phyloP scores from a whole-genome alignment of 805 yeast species.

The Pichia thaimueangensis region DNA sequence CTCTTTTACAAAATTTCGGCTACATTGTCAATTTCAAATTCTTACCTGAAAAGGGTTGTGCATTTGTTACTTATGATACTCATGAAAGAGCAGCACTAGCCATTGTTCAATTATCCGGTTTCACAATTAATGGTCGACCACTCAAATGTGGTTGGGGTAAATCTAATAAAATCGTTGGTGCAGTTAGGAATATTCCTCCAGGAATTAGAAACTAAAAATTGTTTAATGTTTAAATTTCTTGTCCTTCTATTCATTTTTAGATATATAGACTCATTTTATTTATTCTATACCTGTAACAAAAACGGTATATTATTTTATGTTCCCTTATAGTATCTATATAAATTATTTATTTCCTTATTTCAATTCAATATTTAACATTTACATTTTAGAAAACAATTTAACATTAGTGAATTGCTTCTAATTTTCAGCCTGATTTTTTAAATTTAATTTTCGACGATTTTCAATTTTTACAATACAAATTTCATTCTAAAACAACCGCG shows the following conservation, averaged over 20 bases:
- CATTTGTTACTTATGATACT: conserved; percentile 79
- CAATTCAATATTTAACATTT: no score
- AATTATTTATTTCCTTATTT: no score
- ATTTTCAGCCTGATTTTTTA: no score
- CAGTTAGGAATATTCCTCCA: conserved; percentile 2
- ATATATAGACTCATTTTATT: not conserved
- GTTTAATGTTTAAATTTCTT: not conserved
- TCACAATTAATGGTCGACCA: conserved; percentile 67
- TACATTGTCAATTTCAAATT: conserved; percentile 74
- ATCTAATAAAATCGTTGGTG: conserved; percentile 10
- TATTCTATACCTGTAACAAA: no score
- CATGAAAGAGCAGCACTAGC: conserved; percentile 89
- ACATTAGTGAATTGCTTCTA: no score
- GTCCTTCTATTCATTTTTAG: not conserved
- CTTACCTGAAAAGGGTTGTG: conserved; percentile 79
- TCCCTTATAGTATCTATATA: no score
- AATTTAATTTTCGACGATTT: no score
- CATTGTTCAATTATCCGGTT: conserved; percentile 70
- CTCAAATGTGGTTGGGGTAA: conserved; percentile 88
- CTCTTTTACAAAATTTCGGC: conserved; percentile 73
- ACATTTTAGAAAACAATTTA: no score
- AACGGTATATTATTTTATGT: no score
- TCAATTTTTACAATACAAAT: no score
- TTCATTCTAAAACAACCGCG: no score
- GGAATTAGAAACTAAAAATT: conserved; percentile 5